A percentile compares a stretch with the other conserved stretches of the same genome.
These are phyloP conservation scores for Warburgia ugandensis DNA, from an alignment of 164 flowering plant species.

Conservation along the genomic window DNA sequence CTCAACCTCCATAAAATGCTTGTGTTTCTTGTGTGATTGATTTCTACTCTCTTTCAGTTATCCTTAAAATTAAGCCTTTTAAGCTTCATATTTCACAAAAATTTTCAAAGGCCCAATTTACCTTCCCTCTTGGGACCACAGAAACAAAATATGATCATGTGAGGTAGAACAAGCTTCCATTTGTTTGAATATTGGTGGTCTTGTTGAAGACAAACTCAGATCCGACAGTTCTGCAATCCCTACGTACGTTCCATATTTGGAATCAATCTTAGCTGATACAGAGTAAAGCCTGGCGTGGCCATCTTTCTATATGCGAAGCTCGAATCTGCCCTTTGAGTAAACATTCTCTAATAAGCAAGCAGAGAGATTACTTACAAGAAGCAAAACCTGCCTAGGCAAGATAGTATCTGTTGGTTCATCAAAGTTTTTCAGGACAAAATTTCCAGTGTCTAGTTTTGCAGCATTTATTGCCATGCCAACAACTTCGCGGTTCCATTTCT, in stretches of 20 bases:
- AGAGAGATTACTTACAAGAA: background rate
- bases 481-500: too few relatives aligned
- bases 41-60: too few relatives aligned
- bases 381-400: conserved; percentile 23
- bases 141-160: too few relatives aligned
- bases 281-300: conserved; percentile 32
- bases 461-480: conserved; percentile 12
- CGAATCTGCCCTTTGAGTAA: conserved; percentile 15
- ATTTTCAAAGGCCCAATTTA: too few relatives aligned
- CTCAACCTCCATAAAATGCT: too few relatives aligned
- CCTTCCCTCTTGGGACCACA: too few relatives aligned
- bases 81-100: too few relatives aligned
- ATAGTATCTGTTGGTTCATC: conserved; percentile 33
- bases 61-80: too few relatives aligned
- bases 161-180: too few relatives aligned
- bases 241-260: background rate
- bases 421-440: conserved; percentile 29
- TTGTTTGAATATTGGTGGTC: too few relatives aligned
- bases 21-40: too few relatives aligned
- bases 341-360: conserved; percentile 12
- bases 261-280: background rate
- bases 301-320: conserved; percentile 5
- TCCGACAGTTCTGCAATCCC: conserved; percentile 8
- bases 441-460: conserved; percentile 38
- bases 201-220: conserved; percentile 19